Conservation (phyloP, 345 rosid species). For the Murraya paniculata region DNA sequence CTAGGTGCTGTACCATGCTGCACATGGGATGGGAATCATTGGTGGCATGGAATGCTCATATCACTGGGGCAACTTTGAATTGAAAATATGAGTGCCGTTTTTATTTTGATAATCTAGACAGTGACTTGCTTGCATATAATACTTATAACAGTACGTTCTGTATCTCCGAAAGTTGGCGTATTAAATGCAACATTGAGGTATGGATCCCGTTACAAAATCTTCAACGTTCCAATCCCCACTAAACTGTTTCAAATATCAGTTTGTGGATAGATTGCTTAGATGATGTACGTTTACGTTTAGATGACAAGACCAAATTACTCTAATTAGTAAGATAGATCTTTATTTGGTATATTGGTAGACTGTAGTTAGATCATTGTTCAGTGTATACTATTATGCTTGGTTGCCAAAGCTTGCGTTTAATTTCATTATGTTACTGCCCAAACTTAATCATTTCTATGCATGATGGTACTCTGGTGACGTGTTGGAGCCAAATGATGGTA, state of each 20-base stretch:
- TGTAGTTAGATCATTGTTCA: not conserved
- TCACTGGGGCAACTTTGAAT: not conserved
- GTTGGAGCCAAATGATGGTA: not conserved
- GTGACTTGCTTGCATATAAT: not conserved
- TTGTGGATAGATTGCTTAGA: not conserved
- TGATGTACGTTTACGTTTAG: not conserved
- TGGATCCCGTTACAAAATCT: not conserved
- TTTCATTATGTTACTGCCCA: constrained; percentile 9
- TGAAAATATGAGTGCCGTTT: not conserved
- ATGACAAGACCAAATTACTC: not conserved
- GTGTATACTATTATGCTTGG: not conserved
- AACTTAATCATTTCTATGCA: not conserved
- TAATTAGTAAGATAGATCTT: not conserved
- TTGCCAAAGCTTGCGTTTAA: constrained; percentile 16
- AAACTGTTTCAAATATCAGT: not conserved
- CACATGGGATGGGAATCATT: not conserved
- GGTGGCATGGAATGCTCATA: constrained; percentile 4
- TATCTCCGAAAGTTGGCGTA: not conserved
- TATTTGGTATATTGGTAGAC: not conserved
- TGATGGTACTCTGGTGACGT: not conserved
- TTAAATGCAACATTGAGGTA: not conserved
- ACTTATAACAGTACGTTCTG: not conserved
- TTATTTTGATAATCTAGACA: not conserved
- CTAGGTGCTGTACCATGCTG: not conserved
- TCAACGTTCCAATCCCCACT: not conserved